These are phyloP conservation scores for Trifolium dubium DNA, from an alignment of 306 rosid genomes.

Conservation along the genomic window DNA sequence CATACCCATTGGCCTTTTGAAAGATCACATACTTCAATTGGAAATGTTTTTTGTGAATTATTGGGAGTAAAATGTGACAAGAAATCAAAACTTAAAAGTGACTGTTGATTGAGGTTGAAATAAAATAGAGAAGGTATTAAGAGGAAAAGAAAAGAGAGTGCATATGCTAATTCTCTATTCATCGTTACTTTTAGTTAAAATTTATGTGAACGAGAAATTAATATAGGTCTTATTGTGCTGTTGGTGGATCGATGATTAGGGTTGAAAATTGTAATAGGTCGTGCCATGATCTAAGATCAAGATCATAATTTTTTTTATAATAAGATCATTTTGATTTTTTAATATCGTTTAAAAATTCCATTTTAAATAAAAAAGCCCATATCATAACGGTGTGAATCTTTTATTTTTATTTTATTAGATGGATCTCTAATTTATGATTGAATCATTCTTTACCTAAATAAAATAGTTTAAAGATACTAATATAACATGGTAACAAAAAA, in stretches of 20 bases:
- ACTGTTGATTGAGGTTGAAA: conserved; percentile 44
- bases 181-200: conserved; percentile 1
- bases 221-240: not conserved
- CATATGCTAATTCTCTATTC: conserved; percentile 54
- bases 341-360: too few species aligned
- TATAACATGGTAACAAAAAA: too few species aligned
- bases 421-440: too few species aligned
- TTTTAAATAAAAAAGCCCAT: too few species aligned
- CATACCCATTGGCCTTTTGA: conserved; percentile 76
- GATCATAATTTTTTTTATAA: too few species aligned
- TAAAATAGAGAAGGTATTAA: conserved; percentile 44
- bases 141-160: conserved; percentile 51
- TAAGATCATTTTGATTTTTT: not conserved
- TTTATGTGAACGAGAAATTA: not conserved
- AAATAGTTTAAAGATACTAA: too few species aligned
- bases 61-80: conserved; percentile 37
- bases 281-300: not conserved
- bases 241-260: not conserved
- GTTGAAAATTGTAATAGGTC: not conserved
- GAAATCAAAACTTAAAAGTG: conserved; percentile 49
- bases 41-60: conserved; percentile 13
- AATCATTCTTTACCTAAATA: too few species aligned
- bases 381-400: too few species aligned
- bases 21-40: conserved; percentile 51
- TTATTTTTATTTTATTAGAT: too few species aligned